Evolutionary conservation across 768 basidiomycete species (phyloP).

Genomic region (Boletus rex-veris): DNA sequence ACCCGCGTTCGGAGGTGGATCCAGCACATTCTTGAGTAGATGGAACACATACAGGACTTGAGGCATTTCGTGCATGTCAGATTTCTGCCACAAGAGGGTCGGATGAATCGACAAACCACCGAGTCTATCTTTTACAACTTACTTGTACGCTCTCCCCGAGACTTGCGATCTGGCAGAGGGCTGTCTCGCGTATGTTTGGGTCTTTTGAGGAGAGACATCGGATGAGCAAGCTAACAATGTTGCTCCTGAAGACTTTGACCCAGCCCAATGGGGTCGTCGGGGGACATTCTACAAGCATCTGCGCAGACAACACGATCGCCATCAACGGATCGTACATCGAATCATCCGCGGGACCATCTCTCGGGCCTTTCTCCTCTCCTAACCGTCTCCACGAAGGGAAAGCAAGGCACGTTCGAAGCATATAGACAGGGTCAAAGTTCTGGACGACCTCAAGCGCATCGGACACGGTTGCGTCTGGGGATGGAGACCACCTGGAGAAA

Average conservation of each 20-base stretch:
- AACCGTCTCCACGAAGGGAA: conserved; percentile 67
- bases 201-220: conserved; percentile 70
- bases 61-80: conserved; percentile 73
- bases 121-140: conserved; percentile 17
- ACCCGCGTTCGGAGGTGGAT: conserved; percentile 41
- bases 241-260: conserved; percentile 84
- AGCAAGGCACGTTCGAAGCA: conserved; percentile 66
- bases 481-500: conserved; percentile 62
- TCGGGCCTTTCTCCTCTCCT: conserved; percentile 32
- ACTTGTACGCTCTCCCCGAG: conserved; percentile 66
- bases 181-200: conserved; percentile 53
- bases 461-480: conserved; percentile 39
- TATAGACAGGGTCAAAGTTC: conserved; percentile 60
- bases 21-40: conserved; percentile 20
- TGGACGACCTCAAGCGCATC: conserved; percentile 63
- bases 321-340: conserved; percentile 80
- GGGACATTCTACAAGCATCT: conserved; percentile 56
- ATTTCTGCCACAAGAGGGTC: conserved; percentile 34
- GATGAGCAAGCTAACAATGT: conserved; percentile 69
- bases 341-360: conserved; percentile 30
- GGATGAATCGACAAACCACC: neutral
- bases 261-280: conserved; percentile 62
- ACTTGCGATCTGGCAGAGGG: conserved; percentile 57
- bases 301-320: conserved; percentile 60
- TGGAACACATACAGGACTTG: conserved; percentile 71